These are phyloP conservation scores for Globisporangium paddicum DNA, from an alignment of 352 stramenopile species.

Conservation along the genomic window DNA sequence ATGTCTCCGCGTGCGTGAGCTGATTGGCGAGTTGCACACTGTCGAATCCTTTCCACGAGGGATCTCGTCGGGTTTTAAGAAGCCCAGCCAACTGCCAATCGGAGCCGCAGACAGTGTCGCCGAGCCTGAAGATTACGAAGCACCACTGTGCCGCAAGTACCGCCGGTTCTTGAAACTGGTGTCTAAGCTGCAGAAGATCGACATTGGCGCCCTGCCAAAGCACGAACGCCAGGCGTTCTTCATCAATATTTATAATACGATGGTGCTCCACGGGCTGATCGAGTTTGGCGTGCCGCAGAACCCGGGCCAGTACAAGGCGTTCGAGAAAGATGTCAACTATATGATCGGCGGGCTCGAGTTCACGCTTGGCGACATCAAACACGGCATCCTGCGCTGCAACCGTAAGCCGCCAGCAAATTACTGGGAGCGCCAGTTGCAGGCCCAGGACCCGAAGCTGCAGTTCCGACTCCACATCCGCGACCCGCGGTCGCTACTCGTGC, in stretches of 20 bases:
- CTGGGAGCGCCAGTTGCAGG: constrained; percentile 80
- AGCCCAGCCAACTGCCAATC: constrained; percentile 21
- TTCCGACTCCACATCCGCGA: constrained; percentile 86
- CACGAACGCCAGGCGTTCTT: constrained; percentile 86
- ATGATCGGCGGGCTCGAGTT: constrained; percentile 72
- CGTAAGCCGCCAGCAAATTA: constrained; percentile 85
- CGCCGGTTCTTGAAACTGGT: constrained; percentile 69
- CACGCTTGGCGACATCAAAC: constrained; percentile 81
- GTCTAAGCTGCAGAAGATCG: constrained; percentile 59
- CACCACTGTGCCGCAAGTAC: constrained; percentile 55
- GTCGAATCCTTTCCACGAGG: constrained; percentile 58
- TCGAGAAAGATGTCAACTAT: constrained; percentile 81
- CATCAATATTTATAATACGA: constrained; percentile 89
- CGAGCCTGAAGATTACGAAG: constrained; percentile 43
- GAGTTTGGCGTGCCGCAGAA: constrained; percentile 86
- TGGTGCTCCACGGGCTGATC: constrained; percentile 83
- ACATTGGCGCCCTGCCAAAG: constrained; percentile 70
- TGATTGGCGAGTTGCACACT: constrained; percentile 63
- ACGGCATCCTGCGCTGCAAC: constrained; percentile 86
- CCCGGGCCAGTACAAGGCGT: constrained; percentile 74
- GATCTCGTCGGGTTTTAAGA: constrained; percentile 64
- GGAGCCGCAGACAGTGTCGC: constrained; percentile 10
- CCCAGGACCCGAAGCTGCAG: constrained; percentile 77
- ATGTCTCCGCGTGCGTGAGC: constrained; percentile 58
- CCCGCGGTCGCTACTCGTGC: constrained; percentile 71